Evolutionary conservation across 306 rosid species (phyloP).

Genomic region (Quercus berberidifolia): DNA sequence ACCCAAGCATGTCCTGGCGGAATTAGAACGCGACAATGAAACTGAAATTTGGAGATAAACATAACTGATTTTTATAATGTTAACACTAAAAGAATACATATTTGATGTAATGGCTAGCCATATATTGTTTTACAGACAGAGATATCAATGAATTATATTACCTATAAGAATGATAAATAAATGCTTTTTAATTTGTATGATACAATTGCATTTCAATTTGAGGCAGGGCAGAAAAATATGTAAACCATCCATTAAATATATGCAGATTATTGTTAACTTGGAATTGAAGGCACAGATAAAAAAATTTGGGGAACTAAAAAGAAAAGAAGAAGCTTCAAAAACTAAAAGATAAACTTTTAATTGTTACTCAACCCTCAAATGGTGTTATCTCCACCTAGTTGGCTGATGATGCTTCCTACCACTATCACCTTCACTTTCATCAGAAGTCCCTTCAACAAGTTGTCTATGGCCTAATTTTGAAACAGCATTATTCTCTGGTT

Average conservation of each 20-base stretch:
- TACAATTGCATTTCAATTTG: slow-evolving; percentile 40
- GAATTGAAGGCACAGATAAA: slow-evolving; percentile 28
- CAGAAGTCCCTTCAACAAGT: slow-evolving; percentile 50
- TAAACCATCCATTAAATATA: slow-evolving; percentile 11
- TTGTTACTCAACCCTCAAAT: slow-evolving; percentile 34
- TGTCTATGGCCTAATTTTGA: slow-evolving; percentile 39
- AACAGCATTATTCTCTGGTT: slow-evolving; percentile 35
- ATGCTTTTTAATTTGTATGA: slow-evolving; percentile 9
- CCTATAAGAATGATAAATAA: slow-evolving; percentile 39
- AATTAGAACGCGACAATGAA: slow-evolving; percentile 22
- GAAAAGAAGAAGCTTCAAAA: slow-evolving; percentile 24
- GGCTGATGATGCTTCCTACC: slow-evolving; percentile 44
- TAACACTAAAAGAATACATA: slow-evolving; percentile 12
- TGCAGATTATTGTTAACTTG: slow-evolving; percentile 18
- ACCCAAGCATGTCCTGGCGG: slow-evolving; percentile 24
- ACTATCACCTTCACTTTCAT: slow-evolving; percentile 55
- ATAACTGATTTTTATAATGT: slow-evolving; percentile 19
- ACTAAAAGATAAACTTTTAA: slow-evolving; percentile 14
- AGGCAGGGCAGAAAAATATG: slow-evolving; percentile 21
- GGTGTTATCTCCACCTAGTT: slow-evolving; percentile 49
- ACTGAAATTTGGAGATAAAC: slow-evolving; percentile 8
- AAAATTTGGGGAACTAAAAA: slow-evolving; percentile 17
- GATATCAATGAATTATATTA: slow-evolving; percentile 19
- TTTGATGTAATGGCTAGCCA: slow-evolving; percentile 22
- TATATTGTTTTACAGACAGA: slow-evolving; percentile 27